Evolutionary conservation across 495 filamentous ascomycete genomes (phyloP), one percentile per base, ranked within the genome.

Genomic region (Penicillium canariense): DNA sequence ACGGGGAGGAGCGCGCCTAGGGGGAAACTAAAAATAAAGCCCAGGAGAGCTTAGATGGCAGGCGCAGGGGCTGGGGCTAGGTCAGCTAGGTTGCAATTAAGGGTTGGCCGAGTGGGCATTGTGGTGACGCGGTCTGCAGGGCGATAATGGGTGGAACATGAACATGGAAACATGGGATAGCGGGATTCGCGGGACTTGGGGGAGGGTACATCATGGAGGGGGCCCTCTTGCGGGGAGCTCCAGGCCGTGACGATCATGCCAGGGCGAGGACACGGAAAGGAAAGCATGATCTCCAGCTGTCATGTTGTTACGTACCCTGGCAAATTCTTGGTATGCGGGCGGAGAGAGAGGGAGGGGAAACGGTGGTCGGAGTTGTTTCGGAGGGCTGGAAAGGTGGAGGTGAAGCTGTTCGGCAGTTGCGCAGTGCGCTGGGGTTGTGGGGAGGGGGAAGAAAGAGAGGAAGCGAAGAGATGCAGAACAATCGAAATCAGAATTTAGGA

Each of bases 51-150:
- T 39, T 38, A 31, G 25, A 34, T 35, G 15, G 46, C 52, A 56
- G 48, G 28, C 40, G 32, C 27, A 50, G 54, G 23, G 30, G 35
- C 46, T 48, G 30, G 20, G 20, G 28, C 31, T 10, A 32, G 6
- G 40, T 63, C 55, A 66, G 60, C 54, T 42, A 68, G 58, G 51
- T 56, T 54, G 52, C 55, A 56, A 54, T 53, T 51, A 51, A 60
- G 49, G 54, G 50, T 52, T 17, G 27, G 35, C 15, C 14, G 22
- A 20, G 25, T 28, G 43, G 60, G 50, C 53, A 64, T 59, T 42
- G 48, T 62, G 56, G 63, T 68, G 69, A 71, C 70, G 72, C 62
- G 63, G 66, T 66, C 63, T 66, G 69, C 62, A 56, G 60, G 53
- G 56, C 23, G 58, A 61, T 58, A 30, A 60, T 52, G 54, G 53